Evolutionary conservation across 2,329 filamentous ascomycete species (phyloP).

Genomic region (Clarireedia monteithiana): DNA sequence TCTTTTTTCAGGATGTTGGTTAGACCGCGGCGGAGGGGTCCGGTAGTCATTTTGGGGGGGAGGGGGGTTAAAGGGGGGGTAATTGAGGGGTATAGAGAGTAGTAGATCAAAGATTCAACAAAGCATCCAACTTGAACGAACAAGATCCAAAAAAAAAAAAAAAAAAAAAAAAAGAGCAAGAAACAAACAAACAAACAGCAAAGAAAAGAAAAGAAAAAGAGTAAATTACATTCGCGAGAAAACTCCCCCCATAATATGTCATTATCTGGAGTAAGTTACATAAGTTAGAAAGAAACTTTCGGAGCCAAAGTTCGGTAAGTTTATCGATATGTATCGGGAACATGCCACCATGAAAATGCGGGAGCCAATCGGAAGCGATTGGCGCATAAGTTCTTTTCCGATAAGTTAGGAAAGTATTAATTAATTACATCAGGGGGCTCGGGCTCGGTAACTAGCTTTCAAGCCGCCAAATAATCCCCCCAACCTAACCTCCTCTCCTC

Average conservation of each 20-base stretch:
- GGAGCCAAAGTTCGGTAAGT: not conserved
- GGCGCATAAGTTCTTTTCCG: conserved; percentile 3
- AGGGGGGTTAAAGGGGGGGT: not conserved
- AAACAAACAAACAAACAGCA: not conserved
- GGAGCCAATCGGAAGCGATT: not conserved
- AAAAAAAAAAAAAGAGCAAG: not conserved
- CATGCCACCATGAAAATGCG: not conserved
- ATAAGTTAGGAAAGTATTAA: too few relatives aligned
- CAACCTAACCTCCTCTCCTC: too few relatives aligned
- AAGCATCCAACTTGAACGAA: not conserved
- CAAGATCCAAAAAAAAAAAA: not conserved
- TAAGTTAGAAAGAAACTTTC: not conserved
- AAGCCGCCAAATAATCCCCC: too few relatives aligned
- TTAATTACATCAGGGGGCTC: too few relatives aligned
- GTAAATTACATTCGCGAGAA: too few relatives aligned
- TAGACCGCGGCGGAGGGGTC: conserved; percentile 53
- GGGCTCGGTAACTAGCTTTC: too few relatives aligned
- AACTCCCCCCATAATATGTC: not conserved
- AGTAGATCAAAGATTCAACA: too few relatives aligned
- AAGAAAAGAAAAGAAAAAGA: too few relatives aligned
- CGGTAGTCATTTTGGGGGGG: conserved; percentile 15
- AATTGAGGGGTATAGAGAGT: not conserved
- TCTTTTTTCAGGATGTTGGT: conserved; percentile 70
- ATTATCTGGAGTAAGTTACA: not conserved
- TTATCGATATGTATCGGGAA: not conserved